Evolutionary conservation across 768 basidiomycete genomes (phyloP).

Genomic region (Naematelia aurantialba): DNA sequence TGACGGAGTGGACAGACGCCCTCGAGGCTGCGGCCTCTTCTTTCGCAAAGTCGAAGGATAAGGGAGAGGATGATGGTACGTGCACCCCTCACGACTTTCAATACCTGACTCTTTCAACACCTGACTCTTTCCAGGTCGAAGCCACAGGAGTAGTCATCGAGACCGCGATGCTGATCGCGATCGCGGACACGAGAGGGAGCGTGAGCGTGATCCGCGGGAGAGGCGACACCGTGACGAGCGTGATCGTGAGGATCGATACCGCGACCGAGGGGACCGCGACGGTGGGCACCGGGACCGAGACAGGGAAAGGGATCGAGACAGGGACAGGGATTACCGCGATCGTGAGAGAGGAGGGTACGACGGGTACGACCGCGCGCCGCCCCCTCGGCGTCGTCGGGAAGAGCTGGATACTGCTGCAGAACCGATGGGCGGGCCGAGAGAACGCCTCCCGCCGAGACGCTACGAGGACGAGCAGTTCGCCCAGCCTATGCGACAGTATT

Average conservation of each 20-base stretch:
- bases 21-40: slow-evolving; percentile 46
- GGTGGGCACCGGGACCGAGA: slow-evolving; percentile 20
- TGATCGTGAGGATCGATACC: slow-evolving; percentile 14
- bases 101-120: background rate
- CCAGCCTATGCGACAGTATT: slow-evolving; percentile 26
- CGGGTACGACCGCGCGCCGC: slow-evolving; percentile 40
- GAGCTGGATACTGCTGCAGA: slow-evolving; percentile 28
- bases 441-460: slow-evolving; percentile 22
- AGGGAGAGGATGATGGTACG: slow-evolving; percentile 26
- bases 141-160: slow-evolving; percentile 2
- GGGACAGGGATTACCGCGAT: slow-evolving; percentile 37
- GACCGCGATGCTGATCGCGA: background rate
- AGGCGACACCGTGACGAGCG: slow-evolving; percentile 20
- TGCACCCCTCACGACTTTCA: background rate
- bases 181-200: slow-evolving; percentile 37
- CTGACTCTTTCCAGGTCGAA: slow-evolving; percentile 1
- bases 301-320: slow-evolving; percentile 24
- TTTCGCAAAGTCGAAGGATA: slow-evolving; percentile 26
- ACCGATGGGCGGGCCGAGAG: slow-evolving; percentile 34
- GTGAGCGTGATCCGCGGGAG: slow-evolving; percentile 49
- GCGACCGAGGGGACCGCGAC: slow-evolving; percentile 18
- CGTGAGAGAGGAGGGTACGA: slow-evolving; percentile 24
- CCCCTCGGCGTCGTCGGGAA: slow-evolving; percentile 34
- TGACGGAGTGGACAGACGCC: slow-evolving; percentile 33
- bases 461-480: slow-evolving; percentile 32